phyloP scores from a whole-genome alignment of 2,329 filamentous ascomycete genomes.

The Botryosphaeria dothidea region DNA sequence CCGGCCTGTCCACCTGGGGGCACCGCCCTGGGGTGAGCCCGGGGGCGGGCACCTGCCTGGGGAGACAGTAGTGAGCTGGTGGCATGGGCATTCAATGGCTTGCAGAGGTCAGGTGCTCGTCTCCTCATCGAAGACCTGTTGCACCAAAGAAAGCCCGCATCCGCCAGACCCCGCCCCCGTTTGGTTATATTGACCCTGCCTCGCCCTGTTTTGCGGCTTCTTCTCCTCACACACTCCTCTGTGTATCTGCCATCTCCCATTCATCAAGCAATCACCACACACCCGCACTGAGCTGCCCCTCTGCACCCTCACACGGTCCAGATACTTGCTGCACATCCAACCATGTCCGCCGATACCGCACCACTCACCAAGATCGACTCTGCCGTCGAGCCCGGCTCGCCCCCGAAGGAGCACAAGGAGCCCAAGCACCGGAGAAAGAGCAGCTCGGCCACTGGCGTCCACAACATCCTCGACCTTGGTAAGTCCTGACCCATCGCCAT shows the following conservation, averaged over 20 bases:
- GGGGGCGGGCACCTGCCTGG: slow-evolving; percentile 1
- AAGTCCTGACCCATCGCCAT: slow-evolving; percentile 49
- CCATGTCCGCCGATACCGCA: slow-evolving; percentile 20
- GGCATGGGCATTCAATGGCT: slow-evolving; percentile 1
- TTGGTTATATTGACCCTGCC: slow-evolving; percentile 18
- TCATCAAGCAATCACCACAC: background rate
- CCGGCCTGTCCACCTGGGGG: background rate
- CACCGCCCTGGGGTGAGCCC: background rate
- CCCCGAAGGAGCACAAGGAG: slow-evolving; percentile 66
- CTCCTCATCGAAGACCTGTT: slow-evolving; percentile 19
- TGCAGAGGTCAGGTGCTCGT: slow-evolving; percentile 21
- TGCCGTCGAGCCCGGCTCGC: slow-evolving; percentile 75
- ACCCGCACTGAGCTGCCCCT: background rate
- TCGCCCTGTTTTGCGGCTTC: background rate
- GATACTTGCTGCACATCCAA: background rate
- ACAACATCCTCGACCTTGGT: slow-evolving; percentile 86
- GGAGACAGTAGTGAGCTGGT: background rate
- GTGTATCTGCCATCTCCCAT: slow-evolving; percentile 1
- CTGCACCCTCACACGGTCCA: background rate
- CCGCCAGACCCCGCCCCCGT: slow-evolving; percentile 17
- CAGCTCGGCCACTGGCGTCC: slow-evolving; percentile 68
- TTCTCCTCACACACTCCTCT: slow-evolving; percentile 8
- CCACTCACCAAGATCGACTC: slow-evolving; percentile 76
- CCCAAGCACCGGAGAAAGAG: slow-evolving; percentile 66
- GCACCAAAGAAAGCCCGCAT: slow-evolving; percentile 18